Base-by-base conservation (phyloP, 768 basidiomycete species). In the Xanthoconium stramineum region DNA sequence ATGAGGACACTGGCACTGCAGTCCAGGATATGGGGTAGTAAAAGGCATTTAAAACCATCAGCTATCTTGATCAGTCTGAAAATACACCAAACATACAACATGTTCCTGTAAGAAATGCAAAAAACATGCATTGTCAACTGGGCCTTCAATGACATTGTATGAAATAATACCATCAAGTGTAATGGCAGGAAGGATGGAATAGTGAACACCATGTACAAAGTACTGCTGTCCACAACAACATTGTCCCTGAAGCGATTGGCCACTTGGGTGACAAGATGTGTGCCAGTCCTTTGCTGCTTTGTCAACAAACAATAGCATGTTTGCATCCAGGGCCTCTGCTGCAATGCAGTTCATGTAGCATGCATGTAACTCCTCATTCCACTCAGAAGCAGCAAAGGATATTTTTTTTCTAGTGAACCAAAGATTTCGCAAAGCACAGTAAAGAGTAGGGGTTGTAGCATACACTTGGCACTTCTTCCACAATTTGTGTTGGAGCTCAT, bases 261-360 rank as follows among this genome's bases (percentile, higher is more conserved):
- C 47, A 45, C 6, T 7, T 11, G 13, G 43, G 15, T 20, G 20
- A 42, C 5, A 10, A 17, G 19, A 42, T 3, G 8, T 56, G 20
- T 32, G 9, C 14, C 45, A 1, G 40, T 69, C 56, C 44, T 56
- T 61, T 0, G 53, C 49, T 9, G 56, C 55, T 37, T 67, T 55
- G 37, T 69, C 64, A n/a, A 51, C n/a, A 49, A 68, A 69, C 14
- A 69, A 9, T 2, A 68, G 53, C 60, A 63, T 65, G 13, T 66
- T 47, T 8, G 66, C 38, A 38, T 63, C 45, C 1, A 47, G 59
- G 62, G 15, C 63, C 44, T 58, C 39, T 0, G 38, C 43, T 7
- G 17, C 56, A 35, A 63, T 58, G 1, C 4, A 13, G 13, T 63
- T 63, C 56, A 58, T 63, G 19, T 57, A 63, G 3, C 12, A 3